Evolutionary conservation across 2,329 filamentous ascomycete genomes (phyloP), one percentile per base, ranked within the genome.

Genomic region (Ophiostoma quercus): DNA sequence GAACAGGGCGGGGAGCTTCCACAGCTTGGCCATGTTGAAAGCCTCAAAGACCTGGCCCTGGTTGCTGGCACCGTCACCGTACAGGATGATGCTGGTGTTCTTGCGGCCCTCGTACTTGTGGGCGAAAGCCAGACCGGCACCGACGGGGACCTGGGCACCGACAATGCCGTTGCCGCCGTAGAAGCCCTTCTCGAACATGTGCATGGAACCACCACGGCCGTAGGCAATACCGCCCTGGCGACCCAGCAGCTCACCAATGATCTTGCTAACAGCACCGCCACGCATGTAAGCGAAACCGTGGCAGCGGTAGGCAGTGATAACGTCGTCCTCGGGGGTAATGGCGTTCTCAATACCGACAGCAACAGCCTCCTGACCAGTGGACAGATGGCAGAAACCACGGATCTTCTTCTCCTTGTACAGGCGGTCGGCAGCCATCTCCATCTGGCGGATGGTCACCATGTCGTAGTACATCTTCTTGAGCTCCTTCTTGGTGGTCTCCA

Each of bases 391-490:
- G 91, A 99, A 99, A 84, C 95, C 95, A 77, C 95, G 92, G 77
- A 99, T 98, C 88, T 99, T 98, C 90, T 99, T 99, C 86, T 98
- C 95, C 87, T 99, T 99, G 92, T 99, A 99, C 78, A 99, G 86
- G 80, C 94, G 89, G 80, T 99, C 95, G 84, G 95, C 93, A 75
- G 94, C 94, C 94, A 99, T 97, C 84, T 99, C 95, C 95, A 99
- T 97, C 81, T 96, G 95, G 84, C 94, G 89, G 78, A 93, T 89
- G 75, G 88, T 85, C 69, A 98, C 94, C 95, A 99, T 98, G 81
- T 98, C 92, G 81, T 90, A 90, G 88, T 99, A 99, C 90, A 98
- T 98, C 86, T 96, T 87, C 89, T 96, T 98, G 80, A 99, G 85
- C 84, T 98, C 92, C 83, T 92, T 93, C 90, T 99, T 99, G 78